A percentile compares a stretch with the other conserved stretches of the same genome.
phyloP scores from a whole-genome alignment of 257 asterid species.

The Solanum pinnatisectum region DNA sequence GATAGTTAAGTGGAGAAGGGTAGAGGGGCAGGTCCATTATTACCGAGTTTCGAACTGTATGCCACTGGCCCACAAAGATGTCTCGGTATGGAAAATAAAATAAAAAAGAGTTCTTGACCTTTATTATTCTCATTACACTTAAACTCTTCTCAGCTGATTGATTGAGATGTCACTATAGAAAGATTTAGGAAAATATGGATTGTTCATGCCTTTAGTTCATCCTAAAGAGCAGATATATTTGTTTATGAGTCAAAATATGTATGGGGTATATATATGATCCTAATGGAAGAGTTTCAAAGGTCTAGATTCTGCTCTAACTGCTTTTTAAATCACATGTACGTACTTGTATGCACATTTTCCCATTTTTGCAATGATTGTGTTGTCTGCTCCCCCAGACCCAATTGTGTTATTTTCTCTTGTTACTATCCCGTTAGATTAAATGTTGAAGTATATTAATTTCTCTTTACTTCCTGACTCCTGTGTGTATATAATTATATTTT shows the following conservation, averaged over 20 bases:
- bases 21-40: background rate
- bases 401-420: background rate
- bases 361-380: background rate
- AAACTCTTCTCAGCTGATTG: background rate
- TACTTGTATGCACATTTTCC: background rate
- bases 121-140: background rate
- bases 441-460: background rate
- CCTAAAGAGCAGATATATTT: background rate
- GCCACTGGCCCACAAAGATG: background rate
- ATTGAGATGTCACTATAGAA: background rate
- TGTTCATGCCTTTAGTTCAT: background rate
- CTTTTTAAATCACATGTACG: background rate
- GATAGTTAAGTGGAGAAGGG: background rate
- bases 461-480: background rate
- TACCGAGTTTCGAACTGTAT: background rate
- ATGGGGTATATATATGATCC: background rate
- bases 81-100: background rate
- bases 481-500: background rate
- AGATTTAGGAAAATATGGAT: background rate
- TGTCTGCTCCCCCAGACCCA: background rate
- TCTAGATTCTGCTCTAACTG: background rate
- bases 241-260: background rate
- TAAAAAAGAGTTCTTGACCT: background rate
- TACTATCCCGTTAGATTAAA: background rate
- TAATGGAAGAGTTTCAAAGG: background rate